These are phyloP conservation scores for Phaffomyces antillensis DNA, from an alignment of 805 yeast species.

Conservation along the genomic window DNA sequence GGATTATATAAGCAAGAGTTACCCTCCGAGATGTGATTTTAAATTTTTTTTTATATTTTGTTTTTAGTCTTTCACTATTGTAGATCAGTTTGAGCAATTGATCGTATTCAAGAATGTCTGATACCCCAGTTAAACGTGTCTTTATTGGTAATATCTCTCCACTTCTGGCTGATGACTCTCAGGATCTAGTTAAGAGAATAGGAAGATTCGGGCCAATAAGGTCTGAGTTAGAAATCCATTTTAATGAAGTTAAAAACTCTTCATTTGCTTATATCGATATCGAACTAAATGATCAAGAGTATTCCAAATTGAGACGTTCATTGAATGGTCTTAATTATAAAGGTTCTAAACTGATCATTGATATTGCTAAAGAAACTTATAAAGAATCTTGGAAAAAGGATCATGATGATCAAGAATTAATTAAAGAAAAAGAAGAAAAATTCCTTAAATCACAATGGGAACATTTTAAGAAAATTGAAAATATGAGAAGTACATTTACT, in stretches of 20 bases:
- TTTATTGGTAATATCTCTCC: conserved; percentile 67
- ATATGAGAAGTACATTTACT: conserved; percentile 29
- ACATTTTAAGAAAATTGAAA: conserved; percentile 29
- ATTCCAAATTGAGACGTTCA: conserved; percentile 42
- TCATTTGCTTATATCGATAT: conserved; percentile 64
- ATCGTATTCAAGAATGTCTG: neutral
- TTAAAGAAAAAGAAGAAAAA: conserved; percentile 27
- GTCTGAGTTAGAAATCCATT: conserved; percentile 46
- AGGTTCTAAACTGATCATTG: conserved; percentile 60
- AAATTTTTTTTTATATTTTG: neutral
- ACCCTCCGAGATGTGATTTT: neutral
- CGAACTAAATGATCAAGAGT: conserved; percentile 38
- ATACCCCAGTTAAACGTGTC: conserved; percentile 27
- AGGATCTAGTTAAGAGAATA: conserved; percentile 48
- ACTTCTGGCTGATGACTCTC: conserved; percentile 36
- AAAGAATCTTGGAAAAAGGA: conserved; percentile 41
- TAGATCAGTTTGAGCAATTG: neutral
- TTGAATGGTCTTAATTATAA: conserved; percentile 70
- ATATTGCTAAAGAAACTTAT: conserved; percentile 54
- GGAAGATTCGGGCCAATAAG: conserved; percentile 53
- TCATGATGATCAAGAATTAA: conserved; percentile 32
- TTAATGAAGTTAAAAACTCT: conserved; percentile 32
- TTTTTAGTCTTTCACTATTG: neutral
- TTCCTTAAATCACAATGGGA: conserved; percentile 32
- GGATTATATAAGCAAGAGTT: neutral